Percentiles rank a stretch among this genome's conserved stretches.
These are phyloP conservation scores for Rhizopogon rudus DNA, from an alignment of 768 basidiomycete genomes.

Conservation along the genomic window DNA sequence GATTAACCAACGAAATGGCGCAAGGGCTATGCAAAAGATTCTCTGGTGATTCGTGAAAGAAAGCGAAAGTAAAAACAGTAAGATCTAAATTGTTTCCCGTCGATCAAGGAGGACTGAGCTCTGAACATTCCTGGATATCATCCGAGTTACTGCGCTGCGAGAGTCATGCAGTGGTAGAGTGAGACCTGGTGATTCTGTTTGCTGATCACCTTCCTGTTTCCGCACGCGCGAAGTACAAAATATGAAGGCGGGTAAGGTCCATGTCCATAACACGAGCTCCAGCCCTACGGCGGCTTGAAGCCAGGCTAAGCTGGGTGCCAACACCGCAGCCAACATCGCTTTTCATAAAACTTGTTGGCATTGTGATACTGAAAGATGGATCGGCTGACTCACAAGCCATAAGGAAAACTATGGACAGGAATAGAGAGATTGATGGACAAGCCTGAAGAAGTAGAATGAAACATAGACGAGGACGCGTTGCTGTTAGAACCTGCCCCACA, in stretches of 20 bases:
- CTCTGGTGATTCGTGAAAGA: too few species aligned
- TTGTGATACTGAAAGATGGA: neutral
- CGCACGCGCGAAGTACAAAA: neutral
- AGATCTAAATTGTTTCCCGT: too few species aligned
- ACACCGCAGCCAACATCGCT: neutral
- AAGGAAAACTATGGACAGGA: neutral
- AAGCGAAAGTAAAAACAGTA: too few species aligned
- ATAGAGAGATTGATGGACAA: neutral
- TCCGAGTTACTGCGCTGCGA: too few species aligned
- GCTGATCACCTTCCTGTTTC: neutral
- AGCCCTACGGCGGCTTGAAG: neutral
- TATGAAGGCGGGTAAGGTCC: neutral
- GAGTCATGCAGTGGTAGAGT: too few species aligned
- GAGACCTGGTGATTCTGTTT: neutral
- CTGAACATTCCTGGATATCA: too few species aligned
- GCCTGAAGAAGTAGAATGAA: neutral
- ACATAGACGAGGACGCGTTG: neutral
- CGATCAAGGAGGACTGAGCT: too few species aligned
- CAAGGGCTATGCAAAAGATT: too few species aligned
- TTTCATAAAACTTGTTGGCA: neutral
- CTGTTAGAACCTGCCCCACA: neutral
- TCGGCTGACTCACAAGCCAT: neutral
- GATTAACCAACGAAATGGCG: too few species aligned
- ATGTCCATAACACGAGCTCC: neutral
- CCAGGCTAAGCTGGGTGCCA: neutral